phyloP scores from a whole-genome alignment of 148 eudicot species.

The Rhododendron vialii region DNA sequence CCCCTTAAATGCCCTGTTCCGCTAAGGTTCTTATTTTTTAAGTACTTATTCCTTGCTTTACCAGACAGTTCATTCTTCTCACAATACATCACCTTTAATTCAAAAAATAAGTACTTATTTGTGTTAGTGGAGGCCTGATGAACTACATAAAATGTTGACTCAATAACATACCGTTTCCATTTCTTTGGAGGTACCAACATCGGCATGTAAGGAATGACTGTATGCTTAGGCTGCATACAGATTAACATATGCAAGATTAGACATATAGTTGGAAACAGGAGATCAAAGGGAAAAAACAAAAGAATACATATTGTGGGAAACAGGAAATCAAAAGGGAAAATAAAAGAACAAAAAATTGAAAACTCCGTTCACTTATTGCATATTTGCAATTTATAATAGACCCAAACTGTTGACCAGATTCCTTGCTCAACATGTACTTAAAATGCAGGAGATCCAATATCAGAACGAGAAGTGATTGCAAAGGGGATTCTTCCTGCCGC shows the following conservation, averaged over 20 bases:
- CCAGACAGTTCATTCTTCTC: no score
- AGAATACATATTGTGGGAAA: background rate
- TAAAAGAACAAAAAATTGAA: background rate
- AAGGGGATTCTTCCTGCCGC: background rate
- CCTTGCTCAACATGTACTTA: background rate
- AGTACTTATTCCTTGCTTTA: no score
- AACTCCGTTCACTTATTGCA: background rate
- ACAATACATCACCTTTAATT: no score
- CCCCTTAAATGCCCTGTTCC: background rate
- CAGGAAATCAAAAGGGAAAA: background rate
- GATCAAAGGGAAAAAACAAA: background rate
- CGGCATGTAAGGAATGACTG: slow-evolving; percentile 82
- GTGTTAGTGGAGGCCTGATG: background rate
- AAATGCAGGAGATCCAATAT: background rate
- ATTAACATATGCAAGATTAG: background rate
- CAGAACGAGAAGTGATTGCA: background rate
- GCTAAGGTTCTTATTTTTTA: no score
- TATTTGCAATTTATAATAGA: background rate
- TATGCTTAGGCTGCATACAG: slow-evolving; percentile 61
- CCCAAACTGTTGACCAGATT: background rate
- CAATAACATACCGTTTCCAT: slow-evolving; percentile 67
- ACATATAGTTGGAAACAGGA: background rate
- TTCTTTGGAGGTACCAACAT: slow-evolving; percentile 87
- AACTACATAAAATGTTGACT: background rate
- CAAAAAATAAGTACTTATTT: no score